Conservation (phyloP, 225 moss, liverwort and hornwort genomes). For the Bryum argenteum region DNA sequence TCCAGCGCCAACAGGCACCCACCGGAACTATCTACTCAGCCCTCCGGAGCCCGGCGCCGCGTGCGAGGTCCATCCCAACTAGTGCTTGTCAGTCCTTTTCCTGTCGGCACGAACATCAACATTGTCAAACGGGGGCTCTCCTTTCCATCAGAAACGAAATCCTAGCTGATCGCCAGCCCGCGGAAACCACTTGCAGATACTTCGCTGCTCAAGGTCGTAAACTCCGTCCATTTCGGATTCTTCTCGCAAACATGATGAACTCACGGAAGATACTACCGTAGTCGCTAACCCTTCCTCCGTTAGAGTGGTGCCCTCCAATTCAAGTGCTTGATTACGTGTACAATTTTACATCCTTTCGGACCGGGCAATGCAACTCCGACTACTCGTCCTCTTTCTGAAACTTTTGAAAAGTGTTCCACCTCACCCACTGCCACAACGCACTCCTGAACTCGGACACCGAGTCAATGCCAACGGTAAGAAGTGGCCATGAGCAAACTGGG, state of each 20-base stretch:
- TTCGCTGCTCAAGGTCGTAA: neutral
- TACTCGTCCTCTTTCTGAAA: neutral
- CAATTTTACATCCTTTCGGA: slow-evolving; percentile 4
- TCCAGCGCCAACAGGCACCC: slow-evolving; percentile 11
- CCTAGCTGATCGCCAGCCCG: neutral
- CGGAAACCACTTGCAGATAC: slow-evolving; percentile 19
- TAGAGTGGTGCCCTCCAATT: slow-evolving; percentile 20
- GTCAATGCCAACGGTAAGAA: neutral
- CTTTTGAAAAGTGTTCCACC: slow-evolving; percentile 1
- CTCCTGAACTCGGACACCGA: neutral
- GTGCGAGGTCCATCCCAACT: slow-evolving; percentile 21
- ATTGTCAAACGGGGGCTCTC: slow-evolving; percentile 20
- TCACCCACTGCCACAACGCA: neutral
- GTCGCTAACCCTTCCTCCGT: neutral
- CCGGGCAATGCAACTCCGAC: slow-evolving; percentile 13
- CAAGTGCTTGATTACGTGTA: slow-evolving; percentile 27
- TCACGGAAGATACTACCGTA: neutral
- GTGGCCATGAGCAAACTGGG: neutral
- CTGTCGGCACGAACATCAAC: slow-evolving; percentile 28
- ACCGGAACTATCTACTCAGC: slow-evolving; percentile 19
- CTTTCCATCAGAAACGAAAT: slow-evolving; percentile 15
- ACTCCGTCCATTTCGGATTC: slow-evolving; percentile 18
- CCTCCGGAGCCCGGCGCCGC: slow-evolving; percentile 10
- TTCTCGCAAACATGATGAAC: neutral
- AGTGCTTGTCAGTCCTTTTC: slow-evolving; percentile 8